Evolutionary conservation across 768 basidiomycete genomes (phyloP), one percentile per base, ranked within the genome.

Genomic region (Cystobasidium ongulense): DNA sequence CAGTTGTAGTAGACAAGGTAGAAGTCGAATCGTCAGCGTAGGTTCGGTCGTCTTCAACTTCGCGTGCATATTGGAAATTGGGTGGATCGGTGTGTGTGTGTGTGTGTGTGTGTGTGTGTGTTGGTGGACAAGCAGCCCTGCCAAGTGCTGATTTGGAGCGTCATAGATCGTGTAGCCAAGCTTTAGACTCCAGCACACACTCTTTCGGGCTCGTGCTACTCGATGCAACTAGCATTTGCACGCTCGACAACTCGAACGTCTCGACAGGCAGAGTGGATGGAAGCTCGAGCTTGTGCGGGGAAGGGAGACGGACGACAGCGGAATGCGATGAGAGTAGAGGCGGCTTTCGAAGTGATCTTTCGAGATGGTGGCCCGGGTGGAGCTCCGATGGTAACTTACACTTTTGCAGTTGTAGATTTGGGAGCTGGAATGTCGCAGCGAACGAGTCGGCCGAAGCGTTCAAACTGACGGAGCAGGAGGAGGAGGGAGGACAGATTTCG

Each of bases 401-500:
- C 68, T 71, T 71, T 71, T 31, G 68, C 68, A 53, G 52, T 38
- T 31, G 7, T n/a, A 4, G 52, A 57, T 29, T 71, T 71, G 35
- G 68, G 68, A 38, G 68, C 68, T 35, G 68, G 68, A 59, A 71
- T 71, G 36, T 71, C 68, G 68, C 68, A 71, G 35, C 68, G 52
- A 29, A 71, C 68, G 68, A 71, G 68, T 59, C 68, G 52, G n/a
- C 68, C 68, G 25, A 35, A 71, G 50, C 68, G 68, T 36, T 71
- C 68, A 35, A 71, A 71, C 68, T 67, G 65, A 21, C 21, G 18
- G 27, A 11, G 36, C 13, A 10, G 63, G 5, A 13, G 13, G 25
- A 59, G 25, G 5, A 5, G 29, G 25, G 8, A 17, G 46, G 21
- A 17, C 10, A 50, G 46, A n/a, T n/a, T 46, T 59, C 8, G 57